Percentiles rank a stretch among this genome's conserved stretches.
These are phyloP conservation scores for Colletotrichum sp. DNA, from an alignment of 2,329 filamentous ascomycete genomes.

Conservation along the genomic window DNA sequence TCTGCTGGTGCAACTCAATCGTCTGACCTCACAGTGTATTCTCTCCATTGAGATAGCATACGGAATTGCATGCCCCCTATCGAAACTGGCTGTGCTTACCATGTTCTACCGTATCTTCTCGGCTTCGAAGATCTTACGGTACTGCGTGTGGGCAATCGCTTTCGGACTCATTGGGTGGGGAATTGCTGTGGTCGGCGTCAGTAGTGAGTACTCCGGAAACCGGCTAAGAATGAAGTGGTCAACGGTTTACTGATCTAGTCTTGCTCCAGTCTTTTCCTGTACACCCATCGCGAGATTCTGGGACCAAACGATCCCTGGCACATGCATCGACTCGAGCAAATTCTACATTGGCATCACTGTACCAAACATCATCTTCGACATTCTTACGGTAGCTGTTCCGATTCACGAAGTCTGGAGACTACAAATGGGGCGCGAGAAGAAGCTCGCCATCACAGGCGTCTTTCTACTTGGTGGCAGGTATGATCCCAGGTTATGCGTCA, in stretches of 20 bases:
- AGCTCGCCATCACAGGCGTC: not conserved
- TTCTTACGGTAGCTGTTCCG: not conserved
- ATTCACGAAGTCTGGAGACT: not conserved
- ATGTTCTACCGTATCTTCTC: constrained; percentile 8
- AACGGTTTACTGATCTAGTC: not conserved
- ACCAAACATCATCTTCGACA: not conserved
- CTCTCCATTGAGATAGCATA: not conserved
- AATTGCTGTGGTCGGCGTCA: not conserved
- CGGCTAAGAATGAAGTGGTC: not conserved
- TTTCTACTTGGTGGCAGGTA: not conserved
- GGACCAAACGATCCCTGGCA: not conserved
- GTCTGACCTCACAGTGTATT: not conserved
- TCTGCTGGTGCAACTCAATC: not conserved
- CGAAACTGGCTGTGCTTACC: not conserved
- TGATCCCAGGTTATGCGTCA: not conserved
- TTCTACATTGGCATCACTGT: not conserved
- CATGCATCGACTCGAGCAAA: not conserved
- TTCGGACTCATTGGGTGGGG: not conserved
- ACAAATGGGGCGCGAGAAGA: not conserved
- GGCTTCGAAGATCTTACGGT: not conserved
- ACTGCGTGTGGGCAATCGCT: not conserved
- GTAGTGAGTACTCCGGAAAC: not conserved
- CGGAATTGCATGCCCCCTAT: not conserved
- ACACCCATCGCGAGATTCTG: not conserved
- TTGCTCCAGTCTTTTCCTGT: not conserved